Percentiles rank a stretch among this genome's conserved stretches.
phyloP scores from a whole-genome alignment of 805 yeast genomes.

The Candida tammaniensis region DNA sequence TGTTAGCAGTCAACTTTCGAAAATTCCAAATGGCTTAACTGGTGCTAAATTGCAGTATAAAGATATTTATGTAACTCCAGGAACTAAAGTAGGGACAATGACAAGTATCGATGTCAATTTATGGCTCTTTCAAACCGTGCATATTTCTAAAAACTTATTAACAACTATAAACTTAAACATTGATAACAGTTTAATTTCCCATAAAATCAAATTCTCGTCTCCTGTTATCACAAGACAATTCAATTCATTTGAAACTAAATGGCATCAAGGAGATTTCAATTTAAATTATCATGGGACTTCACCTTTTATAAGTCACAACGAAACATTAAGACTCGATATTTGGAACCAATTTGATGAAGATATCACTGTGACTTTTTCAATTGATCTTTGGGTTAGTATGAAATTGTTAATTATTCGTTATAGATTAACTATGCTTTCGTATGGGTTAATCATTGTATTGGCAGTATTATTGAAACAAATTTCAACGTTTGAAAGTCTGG shows the following conservation, averaged over 20 bases:
- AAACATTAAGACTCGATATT: slow-evolving; percentile 40
- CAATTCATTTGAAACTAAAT: slow-evolving; percentile 74
- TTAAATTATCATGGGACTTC: slow-evolving; percentile 63
- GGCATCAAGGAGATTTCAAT: slow-evolving; percentile 48
- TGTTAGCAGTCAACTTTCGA: slow-evolving; percentile 2
- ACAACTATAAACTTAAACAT: slow-evolving; percentile 8
- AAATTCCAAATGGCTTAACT: slow-evolving; percentile 1
- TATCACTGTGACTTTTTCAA: slow-evolving; percentile 16
- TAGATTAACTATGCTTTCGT: slow-evolving; percentile 68
- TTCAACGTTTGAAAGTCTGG: slow-evolving; percentile 31
- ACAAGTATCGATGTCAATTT: background rate
- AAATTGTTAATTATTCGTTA: slow-evolving; percentile 72
- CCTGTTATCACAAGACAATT: slow-evolving; percentile 48
- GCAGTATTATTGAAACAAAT: slow-evolving; percentile 57
- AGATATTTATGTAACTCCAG: slow-evolving; percentile 8
- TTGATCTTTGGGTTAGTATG: slow-evolving; percentile 60
- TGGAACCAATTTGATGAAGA: slow-evolving; percentile 40
- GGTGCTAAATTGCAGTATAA: slow-evolving; percentile 1
- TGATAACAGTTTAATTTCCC: slow-evolving; percentile 11
- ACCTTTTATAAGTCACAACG: slow-evolving; percentile 60
- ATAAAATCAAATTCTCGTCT: background rate
- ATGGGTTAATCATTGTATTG: slow-evolving; percentile 61
- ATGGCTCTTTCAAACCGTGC: slow-evolving; percentile 1
- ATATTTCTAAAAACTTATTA: slow-evolving; percentile 2
- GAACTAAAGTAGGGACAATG: background rate